Conservation (phyloP, 164 flowering plant genomes). For the Piper betle region DNA sequence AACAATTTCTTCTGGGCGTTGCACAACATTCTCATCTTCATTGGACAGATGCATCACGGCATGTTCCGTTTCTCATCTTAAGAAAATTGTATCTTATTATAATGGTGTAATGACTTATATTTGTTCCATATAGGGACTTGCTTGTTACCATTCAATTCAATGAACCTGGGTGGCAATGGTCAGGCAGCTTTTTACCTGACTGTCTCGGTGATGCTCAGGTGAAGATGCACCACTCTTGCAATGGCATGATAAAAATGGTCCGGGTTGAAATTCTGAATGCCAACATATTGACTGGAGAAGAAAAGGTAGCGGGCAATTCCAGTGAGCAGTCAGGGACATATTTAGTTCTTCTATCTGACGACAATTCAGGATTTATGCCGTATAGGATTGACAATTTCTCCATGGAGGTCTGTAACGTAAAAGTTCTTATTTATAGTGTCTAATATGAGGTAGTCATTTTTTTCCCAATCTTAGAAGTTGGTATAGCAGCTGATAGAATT, state of each 20-base stretch:
- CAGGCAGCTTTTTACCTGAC: constrained; percentile 93
- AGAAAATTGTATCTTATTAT: background rate
- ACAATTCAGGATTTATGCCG: constrained; percentile 92
- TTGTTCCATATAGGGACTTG: constrained; percentile 49
- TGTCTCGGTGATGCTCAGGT: constrained; percentile 89
- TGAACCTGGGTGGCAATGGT: constrained; percentile 98
- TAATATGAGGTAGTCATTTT: too few species aligned
- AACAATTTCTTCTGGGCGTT: constrained; percentile 29
- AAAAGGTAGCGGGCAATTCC: constrained; percentile 53
- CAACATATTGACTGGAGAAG: constrained; percentile 54
- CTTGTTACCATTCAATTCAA: constrained; percentile 69
- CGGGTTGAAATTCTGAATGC: constrained; percentile 93
- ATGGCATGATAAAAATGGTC: constrained; percentile 46
- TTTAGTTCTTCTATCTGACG: constrained; percentile 79
- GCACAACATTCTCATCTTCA: constrained; percentile 79
- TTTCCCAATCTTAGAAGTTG: too few species aligned
- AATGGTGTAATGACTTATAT: constrained; percentile 1
- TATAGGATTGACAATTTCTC: constrained; percentile 93
- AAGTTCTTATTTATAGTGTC: background rate
- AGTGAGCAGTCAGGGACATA: constrained; percentile 75
- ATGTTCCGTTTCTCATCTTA: background rate
- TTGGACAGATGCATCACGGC: constrained; percentile 78
- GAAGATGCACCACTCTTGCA: constrained; percentile 67
- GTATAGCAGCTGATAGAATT: too few species aligned
- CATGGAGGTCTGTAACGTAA: constrained; percentile 50